Evolutionary conservation across 768 basidiomycete species (phyloP).

Genomic region (Kwoniella bestiolae): DNA sequence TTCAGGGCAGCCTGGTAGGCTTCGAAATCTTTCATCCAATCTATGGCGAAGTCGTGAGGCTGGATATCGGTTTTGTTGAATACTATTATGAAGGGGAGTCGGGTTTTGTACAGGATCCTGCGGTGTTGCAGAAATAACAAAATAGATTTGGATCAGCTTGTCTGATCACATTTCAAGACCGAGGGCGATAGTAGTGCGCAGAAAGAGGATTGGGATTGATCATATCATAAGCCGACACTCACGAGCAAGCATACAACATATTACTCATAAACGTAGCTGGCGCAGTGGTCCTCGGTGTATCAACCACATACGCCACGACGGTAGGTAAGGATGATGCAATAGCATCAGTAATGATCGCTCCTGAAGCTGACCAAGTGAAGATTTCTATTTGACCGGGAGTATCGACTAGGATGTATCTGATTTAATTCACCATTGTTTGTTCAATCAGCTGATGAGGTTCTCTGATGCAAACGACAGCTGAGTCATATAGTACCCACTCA

Average conservation of each 20-base stretch:
- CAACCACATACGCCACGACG: conserved; percentile 94
- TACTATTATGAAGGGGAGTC: conserved; percentile 92
- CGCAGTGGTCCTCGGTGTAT: conserved; percentile 85
- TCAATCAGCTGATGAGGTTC: neutral
- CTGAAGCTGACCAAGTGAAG: conserved; percentile 99
- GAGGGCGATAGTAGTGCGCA: too few relatives aligned
- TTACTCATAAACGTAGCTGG: conserved; percentile 99
- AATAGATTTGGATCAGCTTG: neutral
- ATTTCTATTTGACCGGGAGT: conserved; percentile 99
- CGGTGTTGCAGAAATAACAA: neutral
- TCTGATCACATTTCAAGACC: neutral
- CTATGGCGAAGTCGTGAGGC: conserved; percentile 84
- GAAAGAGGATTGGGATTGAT: neutral
- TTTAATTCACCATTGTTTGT: neutral
- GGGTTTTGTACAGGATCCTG: conserved; percentile 97
- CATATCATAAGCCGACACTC: conserved; percentile 37
- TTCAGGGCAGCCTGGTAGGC: conserved; percentile 86
- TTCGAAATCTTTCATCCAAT: conserved; percentile 99
- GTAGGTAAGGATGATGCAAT: conserved; percentile 90
- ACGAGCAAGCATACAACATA: conserved; percentile 99
- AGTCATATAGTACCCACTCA: too few relatives aligned
- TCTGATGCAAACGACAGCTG: too few relatives aligned
- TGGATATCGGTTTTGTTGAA: conserved; percentile 98
- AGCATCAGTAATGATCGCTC: conserved; percentile 97
- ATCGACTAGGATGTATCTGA: conserved; percentile 89